phyloP scores from a whole-genome alignment of 768 basidiomycete species.

The Amanita phalloides region DNA sequence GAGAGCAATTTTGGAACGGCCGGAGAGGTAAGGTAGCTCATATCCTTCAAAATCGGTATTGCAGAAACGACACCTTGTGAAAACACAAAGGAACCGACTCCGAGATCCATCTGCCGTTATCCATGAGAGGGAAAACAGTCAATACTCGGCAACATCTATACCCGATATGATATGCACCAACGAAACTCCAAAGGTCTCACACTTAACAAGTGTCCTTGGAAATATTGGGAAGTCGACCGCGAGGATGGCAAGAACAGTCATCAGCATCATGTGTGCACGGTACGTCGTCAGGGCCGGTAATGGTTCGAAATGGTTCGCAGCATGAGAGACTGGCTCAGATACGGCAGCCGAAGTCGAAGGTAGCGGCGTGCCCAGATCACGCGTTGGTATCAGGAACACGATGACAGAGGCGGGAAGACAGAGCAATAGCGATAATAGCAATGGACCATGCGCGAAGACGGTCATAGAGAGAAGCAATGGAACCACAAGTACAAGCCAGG shows the following conservation, averaged over 20 bases:
- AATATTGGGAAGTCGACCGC: conserved; percentile 95
- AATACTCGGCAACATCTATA: background rate
- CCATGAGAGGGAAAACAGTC: conserved; percentile 4
- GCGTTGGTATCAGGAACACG: conserved; percentile 27
- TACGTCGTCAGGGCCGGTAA: conserved; percentile 79
- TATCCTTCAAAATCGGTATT: conserved; percentile 62
- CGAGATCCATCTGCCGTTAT: conserved; percentile 80
- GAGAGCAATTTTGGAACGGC: conserved; percentile 37
- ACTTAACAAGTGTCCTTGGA: conserved; percentile 81
- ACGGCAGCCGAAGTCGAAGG: conserved; percentile 30
- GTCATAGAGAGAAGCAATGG: conserved; percentile 84
- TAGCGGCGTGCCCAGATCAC: conserved; percentile 35
- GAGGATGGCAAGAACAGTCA: conserved; percentile 85
- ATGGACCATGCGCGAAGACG: conserved; percentile 49
- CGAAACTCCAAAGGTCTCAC: conserved; percentile 92
- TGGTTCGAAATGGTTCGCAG: conserved; percentile 21
- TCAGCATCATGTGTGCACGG: conserved; percentile 89
- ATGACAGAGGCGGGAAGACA: conserved; percentile 33
- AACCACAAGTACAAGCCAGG: conserved; percentile 57
- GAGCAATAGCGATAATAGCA: conserved; percentile 37
- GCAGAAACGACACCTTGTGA: conserved; percentile 92
- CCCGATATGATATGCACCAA: conserved; percentile 41
- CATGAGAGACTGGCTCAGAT: conserved; percentile 4
- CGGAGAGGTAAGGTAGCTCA: conserved; percentile 37
- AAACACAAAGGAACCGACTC: conserved; percentile 96